Evolutionary conservation across 202 grass and related monocot genomes (phyloP).

Genomic region (Musa balbisiana): DNA sequence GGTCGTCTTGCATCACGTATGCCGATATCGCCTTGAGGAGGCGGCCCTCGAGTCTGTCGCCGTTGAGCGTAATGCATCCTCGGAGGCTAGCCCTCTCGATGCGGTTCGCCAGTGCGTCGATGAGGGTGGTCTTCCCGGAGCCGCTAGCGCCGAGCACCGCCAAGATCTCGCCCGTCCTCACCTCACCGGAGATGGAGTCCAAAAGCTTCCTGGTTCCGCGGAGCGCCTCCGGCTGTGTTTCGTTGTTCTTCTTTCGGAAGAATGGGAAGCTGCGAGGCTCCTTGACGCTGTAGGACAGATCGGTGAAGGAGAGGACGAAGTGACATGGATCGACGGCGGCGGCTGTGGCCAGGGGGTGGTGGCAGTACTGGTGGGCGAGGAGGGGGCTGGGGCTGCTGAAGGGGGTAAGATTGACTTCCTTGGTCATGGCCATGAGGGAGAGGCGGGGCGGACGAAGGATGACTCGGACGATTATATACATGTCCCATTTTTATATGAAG

Average conservation of each 20-base stretch:
- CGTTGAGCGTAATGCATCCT: not conserved
- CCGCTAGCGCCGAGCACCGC: not conserved
- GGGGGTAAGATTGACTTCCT: not conserved
- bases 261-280: not conserved
- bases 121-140: conserved; percentile 6
- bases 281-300: not conserved
- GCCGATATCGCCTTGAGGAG: conserved; percentile 1
- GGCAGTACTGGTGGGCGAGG: conserved; percentile 1
- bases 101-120: conserved; percentile 2
- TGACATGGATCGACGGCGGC: not conserved
- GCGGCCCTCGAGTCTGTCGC: not conserved
- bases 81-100: not conserved
- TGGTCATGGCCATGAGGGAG: not conserved
- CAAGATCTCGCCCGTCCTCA: not conserved
- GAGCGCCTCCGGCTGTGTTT: too few relatives aligned
- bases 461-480: too few relatives aligned
- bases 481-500: too few relatives aligned
- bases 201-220: not conserved
- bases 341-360: not conserved
- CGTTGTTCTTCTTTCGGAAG: not conserved
- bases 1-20: conserved; percentile 10
- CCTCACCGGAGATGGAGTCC: not conserved
- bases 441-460: too few relatives aligned
- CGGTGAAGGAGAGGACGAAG: not conserved
- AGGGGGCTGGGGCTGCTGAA: not conserved